Evolutionary conservation across 441 rosid species (phyloP), one percentile per base, ranked within the genome.

Genomic region (Biscutella laevigata): DNA sequence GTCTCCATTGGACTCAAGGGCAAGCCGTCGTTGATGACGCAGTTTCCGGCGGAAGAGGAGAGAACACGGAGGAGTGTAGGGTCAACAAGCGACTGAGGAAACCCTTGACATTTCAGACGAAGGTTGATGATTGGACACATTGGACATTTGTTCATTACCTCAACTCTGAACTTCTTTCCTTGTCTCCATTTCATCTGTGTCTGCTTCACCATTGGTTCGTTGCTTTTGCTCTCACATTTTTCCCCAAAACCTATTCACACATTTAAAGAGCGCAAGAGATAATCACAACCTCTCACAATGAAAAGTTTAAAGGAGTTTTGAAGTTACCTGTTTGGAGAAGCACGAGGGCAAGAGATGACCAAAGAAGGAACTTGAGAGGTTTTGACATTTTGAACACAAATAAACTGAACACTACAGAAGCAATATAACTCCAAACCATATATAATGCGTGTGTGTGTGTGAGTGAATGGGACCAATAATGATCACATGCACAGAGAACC

Each of bases 61-160:
- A 77, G 50, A 16, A 77, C 79, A 57, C 76, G 79, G 69, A 77
- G 76, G 61, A 77, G 15, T 13, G 71, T 69, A 0, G 81, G 83
- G 43, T 72, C 65, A 11, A 77, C 83, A 8, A 77, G 64, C 5
- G 79, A 49, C 64, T 77, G 86, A 61, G 75, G 17, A 51, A 80
- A 80, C 37, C 70, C 69, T 55, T 71, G 69, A 15, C 86, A 80
- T 48, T 73, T 64, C 26, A 80, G 33, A 50, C 74, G 83, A 60
- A 80, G 44, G 29, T 77, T 65, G 41, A 77, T 77, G 21, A 75
- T 52, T 4, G 86, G 86, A 41, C 80, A 80, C 73, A 66, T 73
- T 1, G 78, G 83, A 40, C 83, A 77, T 37, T 46, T 73, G 66
- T 77, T 80, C 51, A 52, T 53, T 19, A 80, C 70, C 48, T 73